Evolutionary conservation across 805 yeast species (phyloP), one percentile per base, ranked within the genome.

Genomic region (Brettanomyces bruxellensis): DNA sequence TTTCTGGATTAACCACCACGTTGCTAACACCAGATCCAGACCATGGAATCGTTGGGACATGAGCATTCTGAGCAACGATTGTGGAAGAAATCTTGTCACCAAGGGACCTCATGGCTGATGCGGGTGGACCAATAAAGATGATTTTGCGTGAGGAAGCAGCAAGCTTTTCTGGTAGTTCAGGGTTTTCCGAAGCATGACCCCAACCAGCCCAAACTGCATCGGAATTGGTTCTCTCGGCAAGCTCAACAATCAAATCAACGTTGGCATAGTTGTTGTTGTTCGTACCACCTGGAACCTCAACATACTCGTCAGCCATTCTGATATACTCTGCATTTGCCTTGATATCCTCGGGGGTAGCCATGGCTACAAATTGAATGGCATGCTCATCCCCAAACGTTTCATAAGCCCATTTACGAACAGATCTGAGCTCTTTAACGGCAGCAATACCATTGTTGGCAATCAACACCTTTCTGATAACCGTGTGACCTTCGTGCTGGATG

Each of bases 161-260:
- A 64, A 93, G 75, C 67, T 77, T 80, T 68, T 93, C 99, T 28
- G 99, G 99, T 54, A 93, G 78, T 41, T 72, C 66, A 25, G 99
- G 99, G 70, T 95, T 91, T 72, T 93, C 99, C n/a, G 96, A 87
- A 28, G 99, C 99, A 65, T 95, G 99, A 59, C 99, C 99, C 99
- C 99, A 93, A 59, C 99, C 99, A 34, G 99, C 99, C 99, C 99
- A 93, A 48, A 93, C 99, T 25, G 99, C 99, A 65, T 93, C 95
- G 47, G 86, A 97, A 54, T 87, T 79, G 40, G 95, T 84, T 71
- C 97, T 84, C 71, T 93, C 99, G 35, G 99, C 99, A 43, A 93
- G 73, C 59, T 93, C 99, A 42, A 93, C 97, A 65, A 93, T 93
- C 51, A 93, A 74, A 55, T 93, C 99, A 51, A 93, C 99, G 62